Conservation (phyloP, 129 eudicot species). For the Mikania micrantha region DNA sequence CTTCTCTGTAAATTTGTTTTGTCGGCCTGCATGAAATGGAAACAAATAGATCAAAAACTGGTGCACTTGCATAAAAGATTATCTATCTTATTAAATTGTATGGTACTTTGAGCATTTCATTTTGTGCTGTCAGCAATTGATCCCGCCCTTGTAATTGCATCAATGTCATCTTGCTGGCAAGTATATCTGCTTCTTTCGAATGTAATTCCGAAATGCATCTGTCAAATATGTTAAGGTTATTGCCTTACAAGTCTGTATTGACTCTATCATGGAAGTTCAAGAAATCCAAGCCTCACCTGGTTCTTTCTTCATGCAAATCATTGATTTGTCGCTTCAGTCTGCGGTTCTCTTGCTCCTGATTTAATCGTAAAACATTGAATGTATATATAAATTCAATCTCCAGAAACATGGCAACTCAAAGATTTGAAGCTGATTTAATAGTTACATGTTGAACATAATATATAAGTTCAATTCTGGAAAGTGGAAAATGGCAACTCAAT, state of each 20-base stretch:
- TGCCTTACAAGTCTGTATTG: background rate
- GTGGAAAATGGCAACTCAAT: background rate
- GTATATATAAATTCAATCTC: background rate
- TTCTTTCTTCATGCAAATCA: constrained; percentile 66
- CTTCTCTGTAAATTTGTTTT: constrained; percentile 53
- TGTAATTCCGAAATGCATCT: constrained; percentile 57
- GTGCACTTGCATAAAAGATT: background rate
- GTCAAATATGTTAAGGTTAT: constrained; percentile 1
- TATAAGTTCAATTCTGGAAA: no score
- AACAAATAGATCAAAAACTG: background rate
- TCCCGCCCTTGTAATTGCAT: constrained; percentile 71
- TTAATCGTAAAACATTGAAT: constrained; percentile 6
- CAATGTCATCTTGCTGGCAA: constrained; percentile 41
- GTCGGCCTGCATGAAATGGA: constrained; percentile 42
- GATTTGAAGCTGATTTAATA: no score
- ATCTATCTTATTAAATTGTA: background rate
- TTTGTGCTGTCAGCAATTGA: constrained; percentile 66
- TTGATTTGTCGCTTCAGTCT: constrained; percentile 46
- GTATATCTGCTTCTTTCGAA: constrained; percentile 45
- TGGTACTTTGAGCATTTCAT: constrained; percentile 74
- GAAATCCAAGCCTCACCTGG: constrained; percentile 36
- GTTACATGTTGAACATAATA: no score
- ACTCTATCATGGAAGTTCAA: background rate
- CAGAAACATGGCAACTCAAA: no score
- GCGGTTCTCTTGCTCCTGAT: constrained; percentile 66